Evolutionary conservation across 441 rosid genomes (phyloP).

Genomic region (Syzygium syzygioides): DNA sequence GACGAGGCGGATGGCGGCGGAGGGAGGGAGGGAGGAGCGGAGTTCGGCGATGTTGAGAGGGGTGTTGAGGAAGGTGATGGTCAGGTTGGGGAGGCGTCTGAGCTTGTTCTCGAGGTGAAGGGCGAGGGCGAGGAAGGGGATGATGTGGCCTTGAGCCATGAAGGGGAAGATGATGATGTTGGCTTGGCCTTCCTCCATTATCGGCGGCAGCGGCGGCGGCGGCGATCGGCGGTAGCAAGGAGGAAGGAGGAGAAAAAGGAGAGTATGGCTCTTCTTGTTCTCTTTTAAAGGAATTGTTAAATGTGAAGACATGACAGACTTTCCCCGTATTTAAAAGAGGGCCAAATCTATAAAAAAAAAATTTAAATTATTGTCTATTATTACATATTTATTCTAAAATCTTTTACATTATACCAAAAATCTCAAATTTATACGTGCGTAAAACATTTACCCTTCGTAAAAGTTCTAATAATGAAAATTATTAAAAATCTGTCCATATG

Average conservation of each 20-base stretch:
- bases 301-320: neutral
- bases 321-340: neutral
- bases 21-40: conserved; percentile 28
- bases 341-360: no score
- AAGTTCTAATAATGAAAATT: no score
- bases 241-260: neutral
- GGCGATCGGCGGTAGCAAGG: neutral
- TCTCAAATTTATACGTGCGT: no score
- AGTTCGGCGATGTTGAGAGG: conserved; percentile 47
- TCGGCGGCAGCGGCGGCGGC: neutral
- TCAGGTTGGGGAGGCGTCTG: conserved; percentile 4
- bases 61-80: conserved; percentile 47
- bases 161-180: conserved; percentile 57
- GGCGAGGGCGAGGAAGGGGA: conserved; percentile 66
- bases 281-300: neutral
- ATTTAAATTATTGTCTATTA: no score
- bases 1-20: conserved; percentile 31
- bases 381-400: no score
- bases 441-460: no score
- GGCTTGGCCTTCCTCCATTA: conserved; percentile 20
- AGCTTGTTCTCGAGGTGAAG: conserved; percentile 37
- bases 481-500: no score
- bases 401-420: no score
- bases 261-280: neutral
- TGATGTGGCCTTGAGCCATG: conserved; percentile 87